Evolutionary conservation across 1,284 basidiomycete genomes (phyloP), one percentile per base, ranked within the genome.

Genomic region (Leccinum pachyderme): DNA sequence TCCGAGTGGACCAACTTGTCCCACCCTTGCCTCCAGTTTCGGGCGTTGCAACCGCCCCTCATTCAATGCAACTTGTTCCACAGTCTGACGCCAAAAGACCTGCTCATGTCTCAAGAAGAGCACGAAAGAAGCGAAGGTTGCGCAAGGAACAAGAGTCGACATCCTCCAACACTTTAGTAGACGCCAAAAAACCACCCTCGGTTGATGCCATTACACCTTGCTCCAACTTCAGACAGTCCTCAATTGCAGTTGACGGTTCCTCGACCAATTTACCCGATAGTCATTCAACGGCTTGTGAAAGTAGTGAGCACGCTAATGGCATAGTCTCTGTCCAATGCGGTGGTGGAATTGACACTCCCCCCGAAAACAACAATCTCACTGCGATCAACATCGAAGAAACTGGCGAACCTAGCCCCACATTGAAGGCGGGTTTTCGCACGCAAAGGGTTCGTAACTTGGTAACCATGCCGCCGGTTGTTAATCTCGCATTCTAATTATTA

Each of bases 351-450:
- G 32, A 24, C 6, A 5, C 25, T 43, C 31, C 37, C 7, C 51
- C 15, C 13, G 45, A 37, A 37, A 49, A 45, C 6, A 27, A 28
- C 2, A 25, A 49, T 22, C n/a, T 9, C 8, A 44, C 45, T 11
- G n/a, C 6, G 3, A 31, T 25, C 4, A 4, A 18, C 1, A 18
- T 9, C 29, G 22, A 4, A 47, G 53, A 52, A 44, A 24, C 15
- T 3, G 22, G 11, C 2, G 18, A 32, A 13, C 48, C 54, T 41
- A 18, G 28, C 37, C 54, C 51, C 35, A 49, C 2, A 32, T 18
- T 66, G 27, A 54, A 53, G 35, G 59, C 63, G 24, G 67, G 67
- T 15, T 5, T 70, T 51, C 57, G 59, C 41, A 68, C 67, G 33
- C 54, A 72, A 35, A 63, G 68, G 49, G 70, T 68, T 54, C 33